phyloP scores from a whole-genome alignment of 2,329 filamentous ascomycete species.

The Fusarium phyllophilum region DNA sequence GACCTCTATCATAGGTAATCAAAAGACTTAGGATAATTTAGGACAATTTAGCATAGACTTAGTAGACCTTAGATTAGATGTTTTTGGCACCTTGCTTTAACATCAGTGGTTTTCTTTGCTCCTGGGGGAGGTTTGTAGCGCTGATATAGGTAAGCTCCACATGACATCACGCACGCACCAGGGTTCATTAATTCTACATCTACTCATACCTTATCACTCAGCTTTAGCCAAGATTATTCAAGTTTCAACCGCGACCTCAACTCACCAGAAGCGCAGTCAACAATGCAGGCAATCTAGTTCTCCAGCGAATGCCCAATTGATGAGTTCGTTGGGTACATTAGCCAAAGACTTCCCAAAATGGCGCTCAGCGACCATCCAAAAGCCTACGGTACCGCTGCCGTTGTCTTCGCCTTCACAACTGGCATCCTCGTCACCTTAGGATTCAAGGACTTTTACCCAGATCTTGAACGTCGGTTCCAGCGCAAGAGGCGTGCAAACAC shows the following conservation, averaged over 20 bases:
- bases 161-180: slow-evolving; percentile 42
- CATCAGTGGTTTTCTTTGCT: background rate
- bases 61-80: background rate
- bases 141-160: slow-evolving; percentile 25
- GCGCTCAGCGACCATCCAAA: slow-evolving; percentile 69
- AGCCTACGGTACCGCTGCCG: slow-evolving; percentile 71
- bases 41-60: background rate
- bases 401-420: slow-evolving; percentile 78
- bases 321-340: slow-evolving; percentile 1
- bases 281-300: slow-evolving; percentile 23
- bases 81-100: background rate
- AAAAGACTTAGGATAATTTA: background rate
- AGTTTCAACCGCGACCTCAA: slow-evolving; percentile 1
- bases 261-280: background rate
- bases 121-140: background rate
- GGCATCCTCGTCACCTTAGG: slow-evolving; percentile 80
- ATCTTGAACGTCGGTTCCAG: slow-evolving; percentile 74
- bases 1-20: background rate
- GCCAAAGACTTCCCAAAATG: slow-evolving; percentile 57
- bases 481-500: slow-evolving; percentile 49
- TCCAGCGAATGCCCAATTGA: slow-evolving; percentile 6
- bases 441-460: slow-evolving; percentile 82
- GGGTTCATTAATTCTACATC: slow-evolving; percentile 13
- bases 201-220: slow-evolving; percentile 1
- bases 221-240: slow-evolving; percentile 5